phyloP scores from a whole-genome alignment of 2,329 filamentous ascomycete genomes.

The Colletotrichum tropicale region DNA sequence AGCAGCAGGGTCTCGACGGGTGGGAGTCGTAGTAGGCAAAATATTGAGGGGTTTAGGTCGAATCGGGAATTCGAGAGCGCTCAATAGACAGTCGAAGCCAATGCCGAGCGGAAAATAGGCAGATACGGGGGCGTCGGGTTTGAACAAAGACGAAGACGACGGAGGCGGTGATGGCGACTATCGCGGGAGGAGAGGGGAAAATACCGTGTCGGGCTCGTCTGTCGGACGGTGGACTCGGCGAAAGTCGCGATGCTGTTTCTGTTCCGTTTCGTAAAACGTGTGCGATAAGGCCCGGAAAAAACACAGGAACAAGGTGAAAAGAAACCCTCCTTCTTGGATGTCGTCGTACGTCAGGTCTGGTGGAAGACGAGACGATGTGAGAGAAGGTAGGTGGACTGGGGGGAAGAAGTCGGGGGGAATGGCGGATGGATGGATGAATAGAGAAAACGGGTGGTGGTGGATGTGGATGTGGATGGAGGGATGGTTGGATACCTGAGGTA shows the following conservation, averaged over 20 bases:
- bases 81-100: background rate
- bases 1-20: background rate
- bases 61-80: background rate
- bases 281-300: background rate
- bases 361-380: constrained; percentile 1
- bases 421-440: background rate
- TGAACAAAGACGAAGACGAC: background rate
- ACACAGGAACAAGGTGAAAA: background rate
- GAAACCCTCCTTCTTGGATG: background rate
- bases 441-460: background rate
- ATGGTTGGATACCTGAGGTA: background rate
- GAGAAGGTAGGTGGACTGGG: background rate
- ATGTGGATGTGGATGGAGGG: background rate
- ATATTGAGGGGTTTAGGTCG: background rate
- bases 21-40: background rate
- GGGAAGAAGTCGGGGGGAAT: background rate
- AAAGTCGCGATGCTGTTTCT: constrained; percentile 9
- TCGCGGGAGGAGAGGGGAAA: background rate
- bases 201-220: background rate
- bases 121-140: background rate
- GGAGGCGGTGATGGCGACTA: constrained; percentile 5
- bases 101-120: background rate
- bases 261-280: constrained; percentile 10
- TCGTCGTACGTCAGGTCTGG: background rate
- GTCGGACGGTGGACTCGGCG: background rate